These are phyloP conservation scores for Tilletia horrida DNA, from an alignment of 1,284 basidiomycete species.

Conservation along the genomic window DNA sequence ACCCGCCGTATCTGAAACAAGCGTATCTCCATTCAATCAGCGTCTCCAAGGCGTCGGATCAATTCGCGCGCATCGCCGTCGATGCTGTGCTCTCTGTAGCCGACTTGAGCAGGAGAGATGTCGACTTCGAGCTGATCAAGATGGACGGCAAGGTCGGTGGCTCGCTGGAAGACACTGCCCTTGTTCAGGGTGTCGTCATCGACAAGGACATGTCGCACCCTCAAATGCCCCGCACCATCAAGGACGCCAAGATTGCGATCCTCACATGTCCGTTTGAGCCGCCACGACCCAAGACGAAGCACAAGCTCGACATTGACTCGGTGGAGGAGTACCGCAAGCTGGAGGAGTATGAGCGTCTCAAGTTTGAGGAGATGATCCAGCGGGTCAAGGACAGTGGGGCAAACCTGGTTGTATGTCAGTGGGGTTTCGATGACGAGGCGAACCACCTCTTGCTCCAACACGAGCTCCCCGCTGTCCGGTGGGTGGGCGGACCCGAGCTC, in stretches of 20 bases:
- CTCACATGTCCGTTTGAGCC: constrained; percentile 98
- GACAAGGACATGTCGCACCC: constrained; percentile 99
- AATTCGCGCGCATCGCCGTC: constrained; percentile 96
- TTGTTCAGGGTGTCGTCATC: constrained; percentile 92
- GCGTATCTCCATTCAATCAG: constrained; percentile 58
- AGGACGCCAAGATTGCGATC: constrained; percentile 88
- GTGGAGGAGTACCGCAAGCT: constrained; percentile 98
- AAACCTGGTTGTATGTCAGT: constrained; percentile 98
- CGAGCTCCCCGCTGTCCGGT: constrained; percentile 92
- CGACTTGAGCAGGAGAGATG: constrained; percentile 88
- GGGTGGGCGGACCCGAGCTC: constrained; percentile 98
- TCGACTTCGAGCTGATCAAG: constrained; percentile 98
- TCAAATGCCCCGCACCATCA: constrained; percentile 87
- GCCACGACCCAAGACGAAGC: constrained; percentile 97
- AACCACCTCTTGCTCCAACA: constrained; percentile 98
- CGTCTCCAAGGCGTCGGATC: constrained; percentile 90
- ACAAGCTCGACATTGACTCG: constrained; percentile 93
- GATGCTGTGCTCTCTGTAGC: constrained; percentile 94
- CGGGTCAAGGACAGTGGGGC: constrained; percentile 96
- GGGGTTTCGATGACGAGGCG: constrained; percentile 99
- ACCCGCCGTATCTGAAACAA: neutral
- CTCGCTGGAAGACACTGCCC: constrained; percentile 84
- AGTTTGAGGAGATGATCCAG: constrained; percentile 96
- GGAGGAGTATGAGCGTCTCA: constrained; percentile 89
- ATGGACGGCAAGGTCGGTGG: constrained; percentile 98